These are phyloP conservation scores for Coleophoma crateriformis DNA, from an alignment of 2,329 filamentous ascomycete genomes.

Conservation along the genomic window DNA sequence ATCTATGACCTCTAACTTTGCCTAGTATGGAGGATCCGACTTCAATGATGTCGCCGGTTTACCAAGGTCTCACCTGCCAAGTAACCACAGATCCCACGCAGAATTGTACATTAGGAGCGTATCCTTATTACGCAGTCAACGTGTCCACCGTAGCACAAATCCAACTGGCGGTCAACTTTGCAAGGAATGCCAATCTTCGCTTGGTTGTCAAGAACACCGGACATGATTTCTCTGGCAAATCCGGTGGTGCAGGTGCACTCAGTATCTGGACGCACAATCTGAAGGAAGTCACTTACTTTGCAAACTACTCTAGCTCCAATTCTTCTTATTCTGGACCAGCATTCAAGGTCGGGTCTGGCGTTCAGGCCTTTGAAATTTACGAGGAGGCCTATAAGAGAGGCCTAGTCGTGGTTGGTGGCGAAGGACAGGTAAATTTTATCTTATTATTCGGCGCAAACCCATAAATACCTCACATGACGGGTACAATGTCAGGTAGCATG, in stretches of 20 bases:
- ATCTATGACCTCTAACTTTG: constrained; percentile 24
- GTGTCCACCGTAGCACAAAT: constrained; percentile 36
- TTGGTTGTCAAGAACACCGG: constrained; percentile 26
- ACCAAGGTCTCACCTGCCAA: constrained; percentile 32
- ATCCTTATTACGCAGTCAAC: constrained; percentile 27
- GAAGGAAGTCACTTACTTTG: constrained; percentile 32
- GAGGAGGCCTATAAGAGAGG: constrained; percentile 33
- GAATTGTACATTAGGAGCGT: constrained; percentile 13
- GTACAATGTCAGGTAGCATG: no score
- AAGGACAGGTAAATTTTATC: constrained; percentile 27
- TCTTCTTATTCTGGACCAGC: constrained; percentile 44
- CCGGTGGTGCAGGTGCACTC: constrained; percentile 36
- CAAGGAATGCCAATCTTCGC: constrained; percentile 33
- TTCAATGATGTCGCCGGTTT: constrained; percentile 44
- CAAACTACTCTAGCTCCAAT: constrained; percentile 31
- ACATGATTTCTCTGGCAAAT: constrained; percentile 16
- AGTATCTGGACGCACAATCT: constrained; percentile 46
- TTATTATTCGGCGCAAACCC: no score
- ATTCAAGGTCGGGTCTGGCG: constrained; percentile 45
- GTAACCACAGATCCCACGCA: constrained; percentile 28
- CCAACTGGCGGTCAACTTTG: constrained; percentile 36
- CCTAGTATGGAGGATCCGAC: constrained; percentile 30
- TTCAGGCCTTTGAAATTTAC: constrained; percentile 38
- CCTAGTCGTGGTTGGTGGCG: constrained; percentile 47
- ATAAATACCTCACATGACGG: no score